phyloP scores from a whole-genome alignment of 768 basidiomycete species.

The Boletus fagicola region DNA sequence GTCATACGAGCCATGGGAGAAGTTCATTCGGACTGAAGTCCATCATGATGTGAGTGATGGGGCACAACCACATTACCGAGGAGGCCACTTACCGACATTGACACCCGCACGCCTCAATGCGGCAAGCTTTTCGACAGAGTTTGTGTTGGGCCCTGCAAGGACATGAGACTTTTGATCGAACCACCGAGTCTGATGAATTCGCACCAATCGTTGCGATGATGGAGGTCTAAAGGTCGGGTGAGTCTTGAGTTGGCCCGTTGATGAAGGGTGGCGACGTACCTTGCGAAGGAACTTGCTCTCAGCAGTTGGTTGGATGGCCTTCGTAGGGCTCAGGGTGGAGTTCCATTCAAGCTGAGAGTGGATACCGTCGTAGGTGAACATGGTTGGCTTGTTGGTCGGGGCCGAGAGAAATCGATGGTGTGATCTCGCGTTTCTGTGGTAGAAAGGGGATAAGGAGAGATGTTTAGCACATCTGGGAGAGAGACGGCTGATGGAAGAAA shows the following conservation, averaged over 20 bases:
- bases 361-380: conserved; percentile 59
- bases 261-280: conserved; percentile 44
- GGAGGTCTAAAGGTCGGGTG: conserved; percentile 61
- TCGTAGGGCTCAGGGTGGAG: conserved; percentile 72
- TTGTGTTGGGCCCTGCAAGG: conserved; percentile 83
- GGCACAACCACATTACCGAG: background rate
- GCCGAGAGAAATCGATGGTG: conserved; percentile 11
- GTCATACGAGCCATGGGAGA: conserved; percentile 97
- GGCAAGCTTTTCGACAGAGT: conserved; percentile 82
- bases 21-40: conserved; percentile 95
- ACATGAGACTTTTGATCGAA: conserved; percentile 5
- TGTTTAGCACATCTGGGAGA: conserved; percentile 15
- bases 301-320: conserved; percentile 68
- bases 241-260: background rate
- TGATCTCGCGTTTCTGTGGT: conserved; percentile 9
- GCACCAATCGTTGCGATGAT: conserved; percentile 98
- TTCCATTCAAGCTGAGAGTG: conserved; percentile 93
- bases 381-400: conserved; percentile 23
- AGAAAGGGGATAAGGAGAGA: conserved; percentile 1
- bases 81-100: conserved; percentile 79
- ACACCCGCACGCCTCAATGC: conserved; percentile 89
- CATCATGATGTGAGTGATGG: conserved; percentile 10
- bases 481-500: conserved; percentile 18
- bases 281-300: conserved; percentile 88
- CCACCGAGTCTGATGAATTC: conserved; percentile 17